Evolutionary conservation across 441 rosid genomes (phyloP), one percentile per base, ranked within the genome.

Genomic region (Syzygium syzygioides): DNA sequence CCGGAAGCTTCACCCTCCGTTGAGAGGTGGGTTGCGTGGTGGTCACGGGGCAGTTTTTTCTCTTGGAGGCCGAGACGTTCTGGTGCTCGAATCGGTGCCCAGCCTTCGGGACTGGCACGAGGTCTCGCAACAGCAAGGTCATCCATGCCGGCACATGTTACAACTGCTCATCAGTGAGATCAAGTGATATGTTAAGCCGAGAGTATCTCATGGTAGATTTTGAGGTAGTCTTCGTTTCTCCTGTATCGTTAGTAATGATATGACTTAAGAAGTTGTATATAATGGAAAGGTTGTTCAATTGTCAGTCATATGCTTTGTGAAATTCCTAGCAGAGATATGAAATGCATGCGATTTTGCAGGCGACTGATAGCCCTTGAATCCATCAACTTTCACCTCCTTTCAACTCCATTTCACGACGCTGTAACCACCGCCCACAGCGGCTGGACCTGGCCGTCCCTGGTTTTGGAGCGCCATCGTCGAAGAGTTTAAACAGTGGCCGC

Each of bases 111-210:
- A 93, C 96, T 59, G 95, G 91, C 86, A 95, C 94, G 45, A 96
- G 97, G 41, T 94, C 99, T 41, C 96, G 99, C n/a, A 96, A 94
- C 93, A 96, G 95, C 89, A 94, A 96, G 89, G 99, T 97, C 92
- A 92, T 97, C 88, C 96, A 96, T 87, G 98, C 98, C 54, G 99
- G 99, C 90, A 95, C 96, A 90, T 97, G 96, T 87, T 50, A 10
- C 59, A 30, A 30, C 60, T 3, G 86, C 50, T 52, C 7, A 71
- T 19, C 50, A 34, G 80, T 71, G 80, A 20, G 48, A 20, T 34
- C 80, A 37, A 71, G 80, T 68, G 79, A 19, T 1, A 19, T 34
- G 79, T 68, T 68, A 34, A 48, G 28, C 79, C 15, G 26, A 68
- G 48, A 68, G 50, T 12, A 15, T 34, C 1, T 37, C 28, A 10